phyloP scores from a whole-genome alignment of 2,329 filamentous ascomycete genomes.

The Diaporthe sp. region DNA sequence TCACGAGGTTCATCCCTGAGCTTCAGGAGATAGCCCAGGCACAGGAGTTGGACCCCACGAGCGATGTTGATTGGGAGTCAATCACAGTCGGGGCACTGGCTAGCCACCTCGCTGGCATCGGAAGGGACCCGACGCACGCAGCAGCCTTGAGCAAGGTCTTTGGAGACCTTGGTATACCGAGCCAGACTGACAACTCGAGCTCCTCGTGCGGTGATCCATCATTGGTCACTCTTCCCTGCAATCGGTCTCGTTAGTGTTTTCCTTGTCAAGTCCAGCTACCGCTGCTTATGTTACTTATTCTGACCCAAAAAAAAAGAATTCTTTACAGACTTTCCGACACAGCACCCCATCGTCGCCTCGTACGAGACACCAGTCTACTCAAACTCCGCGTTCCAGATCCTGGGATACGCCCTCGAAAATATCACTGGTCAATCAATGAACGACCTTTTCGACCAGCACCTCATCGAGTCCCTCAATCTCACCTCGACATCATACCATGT shows the following conservation, averaged over 20 bases:
- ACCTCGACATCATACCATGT: conserved; percentile 41
- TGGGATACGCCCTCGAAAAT: conserved; percentile 51
- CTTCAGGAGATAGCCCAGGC: conserved; percentile 40
- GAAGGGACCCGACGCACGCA: conserved; percentile 39
- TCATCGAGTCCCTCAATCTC: conserved; percentile 47
- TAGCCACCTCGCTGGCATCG: conserved; percentile 49
- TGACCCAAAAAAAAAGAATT: conserved; percentile 26
- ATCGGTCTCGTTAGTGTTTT: conserved; percentile 4
- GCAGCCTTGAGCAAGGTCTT: neutral
- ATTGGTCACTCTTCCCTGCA: conserved; percentile 35
- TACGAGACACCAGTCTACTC: conserved; percentile 48
- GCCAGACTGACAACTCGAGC: conserved; percentile 20
- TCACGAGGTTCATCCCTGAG: conserved; percentile 55
- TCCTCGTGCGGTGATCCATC: conserved; percentile 23
- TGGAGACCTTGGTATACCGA: conserved; percentile 29
- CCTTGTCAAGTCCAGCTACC: fast-evolving
- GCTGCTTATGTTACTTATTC: neutral
- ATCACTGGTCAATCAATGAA: conserved; percentile 48
- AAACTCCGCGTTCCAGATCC: conserved; percentile 49
- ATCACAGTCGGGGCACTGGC: conserved; percentile 50
- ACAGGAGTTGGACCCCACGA: conserved; percentile 39
- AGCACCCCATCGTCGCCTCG: conserved; percentile 46
- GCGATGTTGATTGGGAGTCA: conserved; percentile 45
- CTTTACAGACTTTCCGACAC: conserved; percentile 42
- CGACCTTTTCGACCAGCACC: conserved; percentile 42